Evolutionary conservation across 1,284 basidiomycete genomes (phyloP).

Genomic region (Naganishia liquefaciens): DNA sequence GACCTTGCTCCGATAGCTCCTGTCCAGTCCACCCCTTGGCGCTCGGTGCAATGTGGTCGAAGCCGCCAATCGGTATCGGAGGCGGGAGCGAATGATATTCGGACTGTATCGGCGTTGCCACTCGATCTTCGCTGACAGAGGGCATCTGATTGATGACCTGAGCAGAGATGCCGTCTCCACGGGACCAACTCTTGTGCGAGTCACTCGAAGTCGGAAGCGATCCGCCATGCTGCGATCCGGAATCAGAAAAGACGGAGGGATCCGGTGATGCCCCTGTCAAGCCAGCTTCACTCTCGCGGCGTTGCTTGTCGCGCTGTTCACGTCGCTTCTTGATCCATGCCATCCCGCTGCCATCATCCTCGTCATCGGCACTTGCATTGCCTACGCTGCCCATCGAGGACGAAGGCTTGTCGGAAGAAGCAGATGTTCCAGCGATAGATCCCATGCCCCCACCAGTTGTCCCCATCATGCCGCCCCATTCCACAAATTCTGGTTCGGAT

Average conservation of each 20-base stretch:
- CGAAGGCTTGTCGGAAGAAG: neutral
- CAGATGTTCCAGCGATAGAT: neutral
- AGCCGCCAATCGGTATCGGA: neutral
- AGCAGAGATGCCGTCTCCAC: neutral
- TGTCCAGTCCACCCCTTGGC: neutral
- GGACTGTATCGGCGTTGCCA: slow-evolving; percentile 9
- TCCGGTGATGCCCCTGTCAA: neutral
- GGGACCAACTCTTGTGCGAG: slow-evolving; percentile 6
- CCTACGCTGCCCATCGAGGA: slow-evolving; percentile 20
- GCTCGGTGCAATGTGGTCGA: neutral
- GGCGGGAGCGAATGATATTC: slow-evolving; percentile 9
- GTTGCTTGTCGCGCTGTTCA: slow-evolving; percentile 46
- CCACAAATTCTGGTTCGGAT: slow-evolving; percentile 51
- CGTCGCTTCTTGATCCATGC: slow-evolving; percentile 51
- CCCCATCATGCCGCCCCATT: slow-evolving; percentile 46
- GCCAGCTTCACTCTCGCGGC: slow-evolving; percentile 35
- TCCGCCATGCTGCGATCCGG: neutral
- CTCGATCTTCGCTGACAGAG: slow-evolving; percentile 17
- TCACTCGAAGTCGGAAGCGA: slow-evolving; percentile 21
- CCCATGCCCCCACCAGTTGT: slow-evolving; percentile 32
- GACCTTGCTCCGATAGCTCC: slow-evolving; percentile 5
- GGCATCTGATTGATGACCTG: slow-evolving; percentile 5
- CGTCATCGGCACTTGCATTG: slow-evolving; percentile 29
- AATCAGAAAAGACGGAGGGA: neutral
- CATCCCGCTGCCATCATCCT: slow-evolving; percentile 54